Conservation (phyloP, 1,284 basidiomycete genomes). For the Ceratobasidium papillatum region DNA sequence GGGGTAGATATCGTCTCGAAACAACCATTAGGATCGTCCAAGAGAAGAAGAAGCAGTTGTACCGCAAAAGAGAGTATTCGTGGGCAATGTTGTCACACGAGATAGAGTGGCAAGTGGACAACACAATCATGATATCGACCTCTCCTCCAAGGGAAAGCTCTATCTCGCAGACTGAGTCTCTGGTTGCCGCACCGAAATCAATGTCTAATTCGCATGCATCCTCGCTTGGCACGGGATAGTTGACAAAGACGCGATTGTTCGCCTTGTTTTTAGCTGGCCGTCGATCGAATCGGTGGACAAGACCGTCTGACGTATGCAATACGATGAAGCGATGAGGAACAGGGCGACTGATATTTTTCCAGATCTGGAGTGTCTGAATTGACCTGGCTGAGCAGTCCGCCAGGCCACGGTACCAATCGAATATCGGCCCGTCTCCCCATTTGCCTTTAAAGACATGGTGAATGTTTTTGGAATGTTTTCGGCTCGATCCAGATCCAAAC, state of each 20-base stretch:
- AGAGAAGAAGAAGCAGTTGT: conserved; percentile 35
- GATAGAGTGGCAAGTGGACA: not conserved
- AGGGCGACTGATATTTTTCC: not conserved
- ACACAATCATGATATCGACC: not conserved
- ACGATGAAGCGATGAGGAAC: conserved; percentile 21
- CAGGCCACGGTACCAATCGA: not conserved
- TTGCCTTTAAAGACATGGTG: not conserved
- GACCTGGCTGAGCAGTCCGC: not conserved
- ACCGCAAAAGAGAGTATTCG: not conserved
- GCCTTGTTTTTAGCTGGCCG: not conserved
- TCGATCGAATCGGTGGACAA: conserved; percentile 11
- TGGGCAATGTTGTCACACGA: not conserved
- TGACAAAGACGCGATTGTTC: not conserved
- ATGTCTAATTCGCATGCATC: not conserved
- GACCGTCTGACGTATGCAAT: not conserved
- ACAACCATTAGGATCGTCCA: conserved; percentile 27
- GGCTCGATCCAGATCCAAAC: not conserved
- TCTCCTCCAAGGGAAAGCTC: not conserved
- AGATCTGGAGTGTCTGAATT: not conserved
- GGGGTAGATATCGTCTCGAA: not conserved
- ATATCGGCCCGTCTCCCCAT: not conserved
- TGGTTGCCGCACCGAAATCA: too few species aligned
- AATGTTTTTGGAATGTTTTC: not conserved
- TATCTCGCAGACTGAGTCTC: not conserved
- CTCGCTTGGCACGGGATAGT: not conserved